Conservation (phyloP, 2,329 filamentous ascomycete species). For the Ophiostoma piceae region DNA sequence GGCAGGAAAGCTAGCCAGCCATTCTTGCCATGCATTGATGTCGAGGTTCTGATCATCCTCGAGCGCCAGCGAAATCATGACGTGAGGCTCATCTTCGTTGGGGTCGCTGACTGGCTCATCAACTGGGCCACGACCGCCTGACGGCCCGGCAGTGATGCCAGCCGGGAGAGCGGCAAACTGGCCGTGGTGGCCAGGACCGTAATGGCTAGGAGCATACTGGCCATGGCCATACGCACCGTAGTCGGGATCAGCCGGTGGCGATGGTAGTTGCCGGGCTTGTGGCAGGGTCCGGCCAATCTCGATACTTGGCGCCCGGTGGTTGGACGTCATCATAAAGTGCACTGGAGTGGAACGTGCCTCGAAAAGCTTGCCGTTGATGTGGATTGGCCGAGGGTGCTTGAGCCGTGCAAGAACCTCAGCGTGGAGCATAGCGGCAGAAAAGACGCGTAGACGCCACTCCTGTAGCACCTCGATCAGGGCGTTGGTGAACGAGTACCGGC, state of each 20-base stretch:
- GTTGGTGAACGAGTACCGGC: conserved; percentile 55
- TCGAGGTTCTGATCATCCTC: conserved; percentile 54
- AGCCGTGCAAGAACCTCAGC: conserved; percentile 55
- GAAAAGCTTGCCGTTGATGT: conserved; percentile 53
- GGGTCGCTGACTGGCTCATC: conserved; percentile 37
- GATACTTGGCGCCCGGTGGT: conserved; percentile 55
- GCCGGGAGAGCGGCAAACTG: not conserved
- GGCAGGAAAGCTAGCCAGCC: conserved; percentile 52
- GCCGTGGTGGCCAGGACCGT: not conserved
- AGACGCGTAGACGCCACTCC: conserved; percentile 51
- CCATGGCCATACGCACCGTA: conserved; percentile 22
- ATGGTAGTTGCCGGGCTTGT: conserved; percentile 35
- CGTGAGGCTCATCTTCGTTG: conserved; percentile 53
- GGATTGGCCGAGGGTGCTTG: conserved; percentile 54
- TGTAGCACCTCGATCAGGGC: conserved; percentile 55
- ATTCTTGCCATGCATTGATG: conserved; percentile 55
- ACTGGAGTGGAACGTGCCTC: conserved; percentile 55
- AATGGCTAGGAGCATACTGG: conserved; percentile 10
- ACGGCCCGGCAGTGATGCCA: conserved; percentile 15
- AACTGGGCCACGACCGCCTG: conserved; percentile 26
- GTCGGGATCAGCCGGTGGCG: conserved; percentile 34
- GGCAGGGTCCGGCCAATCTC: conserved; percentile 45
- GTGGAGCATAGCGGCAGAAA: conserved; percentile 57
- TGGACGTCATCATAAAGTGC: conserved; percentile 59
- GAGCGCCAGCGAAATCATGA: conserved; percentile 56